A percentile compares a stretch with the other conserved stretches of the same genome.
These are phyloP conservation scores for Aspergillus transmontanensis DNA, from an alignment of 2,329 filamentous ascomycete genomes.

Conservation along the genomic window DNA sequence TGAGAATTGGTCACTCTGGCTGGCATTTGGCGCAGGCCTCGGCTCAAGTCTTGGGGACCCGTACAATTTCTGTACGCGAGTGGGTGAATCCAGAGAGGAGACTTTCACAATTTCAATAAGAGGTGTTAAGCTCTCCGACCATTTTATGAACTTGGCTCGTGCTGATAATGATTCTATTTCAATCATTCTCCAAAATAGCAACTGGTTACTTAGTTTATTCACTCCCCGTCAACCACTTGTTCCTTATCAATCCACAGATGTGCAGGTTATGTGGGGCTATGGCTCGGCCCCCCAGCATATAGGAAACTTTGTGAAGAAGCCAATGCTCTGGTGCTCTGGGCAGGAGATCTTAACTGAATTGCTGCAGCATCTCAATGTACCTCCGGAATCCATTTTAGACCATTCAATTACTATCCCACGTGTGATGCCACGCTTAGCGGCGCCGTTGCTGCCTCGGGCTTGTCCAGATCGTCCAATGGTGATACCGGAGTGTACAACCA, in stretches of 20 bases:
- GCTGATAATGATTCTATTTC: slow-evolving; percentile 16
- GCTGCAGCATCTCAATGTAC: slow-evolving; percentile 41
- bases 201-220: slow-evolving; percentile 43
- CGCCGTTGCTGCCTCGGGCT: slow-evolving; percentile 39
- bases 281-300: slow-evolving; percentile 35
- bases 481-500: slow-evolving; percentile 38
- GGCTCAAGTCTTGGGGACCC: too few species aligned
- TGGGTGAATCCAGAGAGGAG: slow-evolving; percentile 36
- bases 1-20: background rate
- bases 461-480: slow-evolving; percentile 39
- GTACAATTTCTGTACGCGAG: too few species aligned
- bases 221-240: slow-evolving; percentile 46
- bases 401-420: slow-evolving; percentile 37
- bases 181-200: slow-evolving; percentile 41
- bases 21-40: background rate
- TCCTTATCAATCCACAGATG: slow-evolving; percentile 35
- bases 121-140: slow-evolving; percentile 28
- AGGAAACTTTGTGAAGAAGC: slow-evolving; percentile 43
- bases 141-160: slow-evolving; percentile 12
- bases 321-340: slow-evolving; percentile 42
- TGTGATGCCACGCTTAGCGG: slow-evolving; percentile 44
- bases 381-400: slow-evolving; percentile 24
- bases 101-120: slow-evolving; percentile 44
- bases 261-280: slow-evolving; percentile 44
- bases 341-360: slow-evolving; percentile 42